Evolutionary conservation across 1,284 basidiomycete genomes (phyloP), one percentile per base, ranked within the genome.

Genomic region (Phenoliferia sp.): DNA sequence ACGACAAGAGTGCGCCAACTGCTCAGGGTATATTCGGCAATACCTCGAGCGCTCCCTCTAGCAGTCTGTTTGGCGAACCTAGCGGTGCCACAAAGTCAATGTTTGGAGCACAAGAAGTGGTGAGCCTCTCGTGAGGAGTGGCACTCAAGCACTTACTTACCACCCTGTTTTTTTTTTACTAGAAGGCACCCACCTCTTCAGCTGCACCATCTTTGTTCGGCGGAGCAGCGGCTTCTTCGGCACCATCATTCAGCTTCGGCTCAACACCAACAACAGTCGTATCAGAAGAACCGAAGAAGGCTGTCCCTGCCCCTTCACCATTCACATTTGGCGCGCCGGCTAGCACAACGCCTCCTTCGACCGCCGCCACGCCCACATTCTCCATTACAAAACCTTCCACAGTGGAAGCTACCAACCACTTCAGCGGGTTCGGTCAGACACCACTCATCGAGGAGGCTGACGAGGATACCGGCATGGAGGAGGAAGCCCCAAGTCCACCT

Each of bases 381-480:
- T 55, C 57, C 52, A 62, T 62, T 17, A 29, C 63, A 1, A 16
- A 61, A 0, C 36, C 66, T 19, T 55, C 66, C 0, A 17, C 59
- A 12, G 55, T n/a, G 17, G 26, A 54, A 3, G 39, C 36, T 2
- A 52, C 62, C 9, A 56, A 64, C 44, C 15, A 61, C 56, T 44
- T 62, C 29, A 61, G 52, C 61, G 32, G 28, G 19, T 57, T 33
- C 60, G 59, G 39, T 52, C 61, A 36, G 0, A 22, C 62, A 28
- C 33, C 62, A 0, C 44, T 34, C n/a, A 58, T 65, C 16, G 66
- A 66, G 34, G 65, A 68, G 16, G 62, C 58, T 6, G 71, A 69
- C 16, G 64, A 65, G 54, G 71, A 73, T 55, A 67, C 63, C 31
- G 71, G 71, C 3, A 73, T 73, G 71, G 71, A 73, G 60, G 71